Evolutionary conservation across 2,329 filamentous ascomycete genomes (phyloP).

Genomic region (Zymoseptoria tritici): DNA sequence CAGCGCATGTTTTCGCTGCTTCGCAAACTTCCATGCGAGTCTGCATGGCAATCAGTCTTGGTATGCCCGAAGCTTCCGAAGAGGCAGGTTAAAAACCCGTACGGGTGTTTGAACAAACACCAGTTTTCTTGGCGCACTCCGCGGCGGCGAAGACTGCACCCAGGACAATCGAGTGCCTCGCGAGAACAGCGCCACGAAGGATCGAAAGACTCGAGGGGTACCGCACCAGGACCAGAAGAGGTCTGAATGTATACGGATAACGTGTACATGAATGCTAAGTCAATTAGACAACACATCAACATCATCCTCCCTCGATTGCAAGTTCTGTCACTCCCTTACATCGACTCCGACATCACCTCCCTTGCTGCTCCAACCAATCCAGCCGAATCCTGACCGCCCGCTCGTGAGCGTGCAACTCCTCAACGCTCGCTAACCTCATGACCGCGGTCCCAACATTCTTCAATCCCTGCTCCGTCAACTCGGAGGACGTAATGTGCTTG

Average conservation of each 20-base stretch:
- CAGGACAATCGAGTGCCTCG: too few relatives aligned
- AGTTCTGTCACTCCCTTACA: not conserved
- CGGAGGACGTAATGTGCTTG: slow-evolving; percentile 95
- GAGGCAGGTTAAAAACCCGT: not conserved
- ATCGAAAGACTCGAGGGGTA: not conserved
- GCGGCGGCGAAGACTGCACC: too few relatives aligned
- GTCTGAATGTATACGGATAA: not conserved
- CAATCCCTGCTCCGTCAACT: slow-evolving; percentile 78
- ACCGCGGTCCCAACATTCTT: slow-evolving; percentile 80
- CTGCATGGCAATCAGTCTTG: not conserved
- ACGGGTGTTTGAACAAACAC: not conserved
- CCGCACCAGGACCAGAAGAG: not conserved
- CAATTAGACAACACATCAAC: not conserved
- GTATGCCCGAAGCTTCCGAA: not conserved
- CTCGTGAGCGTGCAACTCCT: slow-evolving; percentile 89
- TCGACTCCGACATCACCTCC: not conserved
- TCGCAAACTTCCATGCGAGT: not conserved
- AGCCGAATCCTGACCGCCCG: slow-evolving; percentile 61
- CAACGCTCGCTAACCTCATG: slow-evolving; percentile 90
- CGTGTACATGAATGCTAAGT: not conserved
- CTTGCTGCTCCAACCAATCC: slow-evolving; percentile 23
- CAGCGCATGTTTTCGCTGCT: not conserved
- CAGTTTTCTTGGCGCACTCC: too few relatives aligned
- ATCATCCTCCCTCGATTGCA: not conserved
- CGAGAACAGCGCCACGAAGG: too few relatives aligned